phyloP scores from a whole-genome alignment of 2,329 filamentous ascomycete genomes.

The Chrysoporthe deuterocubensis region DNA sequence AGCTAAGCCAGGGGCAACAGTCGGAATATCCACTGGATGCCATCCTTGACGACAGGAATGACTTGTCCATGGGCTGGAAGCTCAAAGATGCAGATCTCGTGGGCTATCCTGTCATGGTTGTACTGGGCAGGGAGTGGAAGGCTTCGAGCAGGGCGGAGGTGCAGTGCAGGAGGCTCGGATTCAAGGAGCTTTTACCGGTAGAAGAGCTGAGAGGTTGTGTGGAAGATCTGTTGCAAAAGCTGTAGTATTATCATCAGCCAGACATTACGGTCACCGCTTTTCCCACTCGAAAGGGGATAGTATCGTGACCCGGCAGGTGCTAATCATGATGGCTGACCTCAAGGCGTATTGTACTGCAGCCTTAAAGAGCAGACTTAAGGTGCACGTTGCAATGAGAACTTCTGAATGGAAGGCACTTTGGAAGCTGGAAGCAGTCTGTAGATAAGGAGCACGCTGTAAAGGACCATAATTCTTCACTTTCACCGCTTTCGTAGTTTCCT shows the following conservation, averaged over 20 bases:
- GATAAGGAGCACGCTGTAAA: not conserved
- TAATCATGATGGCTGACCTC: no score
- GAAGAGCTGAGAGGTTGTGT: slow-evolving; percentile 54
- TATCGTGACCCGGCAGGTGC: no score
- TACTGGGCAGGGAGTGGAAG: slow-evolving; percentile 75
- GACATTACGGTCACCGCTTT: not conserved
- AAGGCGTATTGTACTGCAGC: no score
- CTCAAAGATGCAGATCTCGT: slow-evolving; percentile 86
- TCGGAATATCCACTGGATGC: slow-evolving; percentile 55
- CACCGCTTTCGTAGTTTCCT: not conserved
- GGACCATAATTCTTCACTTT: not conserved
- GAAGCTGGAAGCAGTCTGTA: no score
- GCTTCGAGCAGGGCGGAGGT: slow-evolving; percentile 68
- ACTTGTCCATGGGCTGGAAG: slow-evolving; percentile 75
- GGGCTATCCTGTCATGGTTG: slow-evolving; percentile 82
- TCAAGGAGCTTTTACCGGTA: slow-evolving; percentile 63
- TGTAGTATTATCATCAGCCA: slow-evolving; percentile 45
- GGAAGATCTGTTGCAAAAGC: slow-evolving; percentile 49
- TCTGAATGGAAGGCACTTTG: no score
- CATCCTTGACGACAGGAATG: slow-evolving; percentile 73
- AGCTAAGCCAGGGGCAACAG: not conserved
- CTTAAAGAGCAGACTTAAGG: not conserved
- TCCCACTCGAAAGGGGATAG: not conserved
- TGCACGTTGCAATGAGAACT: not conserved
- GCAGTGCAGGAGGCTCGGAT: slow-evolving; percentile 71